Conservation (phyloP, 2,329 filamentous ascomycete species). For the Atkinsonella texensis region DNA sequence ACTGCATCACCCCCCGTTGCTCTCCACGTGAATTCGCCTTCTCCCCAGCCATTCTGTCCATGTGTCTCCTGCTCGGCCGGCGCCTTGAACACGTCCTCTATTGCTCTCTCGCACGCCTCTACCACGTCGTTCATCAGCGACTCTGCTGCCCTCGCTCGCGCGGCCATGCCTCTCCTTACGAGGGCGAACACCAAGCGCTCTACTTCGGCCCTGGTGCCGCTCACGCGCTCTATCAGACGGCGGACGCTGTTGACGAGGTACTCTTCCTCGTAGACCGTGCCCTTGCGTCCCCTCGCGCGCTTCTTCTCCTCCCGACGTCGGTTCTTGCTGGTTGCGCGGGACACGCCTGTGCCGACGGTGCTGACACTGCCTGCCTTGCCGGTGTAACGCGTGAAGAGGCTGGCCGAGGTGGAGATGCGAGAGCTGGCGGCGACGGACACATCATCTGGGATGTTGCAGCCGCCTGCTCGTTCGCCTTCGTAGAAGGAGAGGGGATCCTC, state of each 20-base stretch:
- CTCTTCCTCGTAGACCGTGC: conserved; percentile 95
- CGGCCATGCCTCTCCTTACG: conserved; percentile 71
- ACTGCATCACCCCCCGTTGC: conserved; percentile 40
- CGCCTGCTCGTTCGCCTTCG: conserved; percentile 57
- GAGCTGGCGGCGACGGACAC: conserved; percentile 78
- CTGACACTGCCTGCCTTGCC: conserved; percentile 51
- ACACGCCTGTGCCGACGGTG: conserved; percentile 61
- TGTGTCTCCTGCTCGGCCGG: conserved; percentile 10
- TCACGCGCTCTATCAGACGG: conserved; percentile 71
- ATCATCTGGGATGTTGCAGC: conserved; percentile 74
- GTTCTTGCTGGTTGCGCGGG: conserved; percentile 76
- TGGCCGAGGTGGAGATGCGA: conserved; percentile 68
- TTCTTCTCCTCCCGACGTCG: conserved; percentile 86
- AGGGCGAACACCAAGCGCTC: conserved; percentile 65
- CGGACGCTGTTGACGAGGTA: conserved; percentile 85
- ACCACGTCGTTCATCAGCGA: conserved; percentile 62
- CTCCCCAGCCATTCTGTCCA: conserved; percentile 10
- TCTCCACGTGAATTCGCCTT: conserved; percentile 13
- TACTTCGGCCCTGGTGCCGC: conserved; percentile 59
- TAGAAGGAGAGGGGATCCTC: conserved; percentile 84
- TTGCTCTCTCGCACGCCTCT: conserved; percentile 52
- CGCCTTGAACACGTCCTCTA: conserved; percentile 55
- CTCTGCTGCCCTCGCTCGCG: conserved; percentile 71
- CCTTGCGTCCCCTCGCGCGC: conserved; percentile 86
- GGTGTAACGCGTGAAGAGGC: conserved; percentile 87